Percentiles rank a stretch among this genome's conserved stretches.
Evolutionary conservation across 176 grass and related monocot genomes (phyloP).

Genomic region (Oropetium thomaeum): DNA sequence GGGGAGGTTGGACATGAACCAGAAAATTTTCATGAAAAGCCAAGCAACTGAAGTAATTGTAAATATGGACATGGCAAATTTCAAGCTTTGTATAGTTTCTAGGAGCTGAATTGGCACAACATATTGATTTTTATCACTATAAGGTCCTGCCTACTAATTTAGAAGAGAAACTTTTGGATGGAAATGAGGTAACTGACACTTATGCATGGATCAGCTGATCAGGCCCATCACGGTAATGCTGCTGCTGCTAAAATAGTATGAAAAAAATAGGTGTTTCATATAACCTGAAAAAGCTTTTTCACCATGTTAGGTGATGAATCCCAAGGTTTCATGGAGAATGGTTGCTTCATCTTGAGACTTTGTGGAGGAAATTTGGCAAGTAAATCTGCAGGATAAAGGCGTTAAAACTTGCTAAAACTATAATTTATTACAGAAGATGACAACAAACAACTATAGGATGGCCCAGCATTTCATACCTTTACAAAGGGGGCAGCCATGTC

Average conservation of each 20-base stretch:
- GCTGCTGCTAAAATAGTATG: background rate
- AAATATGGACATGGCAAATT: background rate
- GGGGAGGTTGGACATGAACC: background rate
- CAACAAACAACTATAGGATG: background rate
- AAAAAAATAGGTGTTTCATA: slow-evolving; percentile 9
- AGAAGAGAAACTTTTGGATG: slow-evolving; percentile 14
- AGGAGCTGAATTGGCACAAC: background rate
- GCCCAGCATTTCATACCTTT: slow-evolving; percentile 62
- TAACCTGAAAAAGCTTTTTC: slow-evolving; percentile 97
- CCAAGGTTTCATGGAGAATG: slow-evolving; percentile 82
- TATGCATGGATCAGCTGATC: slow-evolving; percentile 2
- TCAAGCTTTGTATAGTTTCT: background rate
- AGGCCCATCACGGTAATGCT: slow-evolving; percentile 1
- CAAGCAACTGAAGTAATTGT: background rate
- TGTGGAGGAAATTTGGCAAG: slow-evolving; percentile 93
- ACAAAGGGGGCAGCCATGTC: slow-evolving; percentile 85
- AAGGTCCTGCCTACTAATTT: background rate
- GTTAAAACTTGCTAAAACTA: slow-evolving; percentile 11
- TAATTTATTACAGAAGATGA: slow-evolving; percentile 15
- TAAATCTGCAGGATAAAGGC: slow-evolving; percentile 61
- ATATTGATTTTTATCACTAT: background rate
- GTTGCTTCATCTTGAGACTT: slow-evolving; percentile 87
- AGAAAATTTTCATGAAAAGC: background rate
- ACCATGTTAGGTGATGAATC: slow-evolving; percentile 83
- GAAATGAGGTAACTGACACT: background rate